Conservation (phyloP, 305 asterid species). For the Fraxinus sp. region DNA sequence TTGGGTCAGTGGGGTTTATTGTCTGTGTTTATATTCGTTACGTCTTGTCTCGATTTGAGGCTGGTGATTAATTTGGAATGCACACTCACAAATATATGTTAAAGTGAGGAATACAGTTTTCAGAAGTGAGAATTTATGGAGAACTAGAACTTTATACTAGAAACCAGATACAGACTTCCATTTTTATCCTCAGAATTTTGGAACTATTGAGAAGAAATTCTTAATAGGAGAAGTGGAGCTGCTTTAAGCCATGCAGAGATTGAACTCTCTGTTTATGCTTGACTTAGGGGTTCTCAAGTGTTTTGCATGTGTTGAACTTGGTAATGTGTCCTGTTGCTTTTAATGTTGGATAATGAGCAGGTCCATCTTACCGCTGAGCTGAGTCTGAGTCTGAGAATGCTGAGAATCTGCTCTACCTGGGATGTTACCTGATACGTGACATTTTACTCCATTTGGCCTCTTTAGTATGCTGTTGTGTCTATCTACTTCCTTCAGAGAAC, state of each 20-base stretch:
- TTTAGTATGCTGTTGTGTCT: neutral
- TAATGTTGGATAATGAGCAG: neutral
- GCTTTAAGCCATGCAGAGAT: neutral
- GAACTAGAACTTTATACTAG: neutral
- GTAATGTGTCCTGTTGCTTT: neutral
- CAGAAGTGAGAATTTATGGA: neutral
- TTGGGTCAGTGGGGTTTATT: neutral
- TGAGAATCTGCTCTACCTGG: neutral
- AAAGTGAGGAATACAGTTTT: neutral
- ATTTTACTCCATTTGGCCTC: neutral
- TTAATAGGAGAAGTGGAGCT: neutral
- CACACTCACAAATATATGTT: neutral
- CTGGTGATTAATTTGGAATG: neutral
- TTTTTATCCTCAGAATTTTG: neutral
- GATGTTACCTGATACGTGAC: neutral
- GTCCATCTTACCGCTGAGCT: neutral
- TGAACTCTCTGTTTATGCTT: neutral
- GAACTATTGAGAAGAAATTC: neutral
- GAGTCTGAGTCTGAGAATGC: neutral
- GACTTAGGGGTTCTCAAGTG: neutral
- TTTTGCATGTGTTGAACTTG: neutral
- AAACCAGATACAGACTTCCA: neutral
- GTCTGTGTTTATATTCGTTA: neutral
- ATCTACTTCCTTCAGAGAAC: neutral
- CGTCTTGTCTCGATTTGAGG: constrained; percentile 10